Percentiles rank a stretch among this genome's conserved stretches.
Conservation (phyloP, 805 yeast genomes). For the Metahyphopichia silvanorum region DNA sequence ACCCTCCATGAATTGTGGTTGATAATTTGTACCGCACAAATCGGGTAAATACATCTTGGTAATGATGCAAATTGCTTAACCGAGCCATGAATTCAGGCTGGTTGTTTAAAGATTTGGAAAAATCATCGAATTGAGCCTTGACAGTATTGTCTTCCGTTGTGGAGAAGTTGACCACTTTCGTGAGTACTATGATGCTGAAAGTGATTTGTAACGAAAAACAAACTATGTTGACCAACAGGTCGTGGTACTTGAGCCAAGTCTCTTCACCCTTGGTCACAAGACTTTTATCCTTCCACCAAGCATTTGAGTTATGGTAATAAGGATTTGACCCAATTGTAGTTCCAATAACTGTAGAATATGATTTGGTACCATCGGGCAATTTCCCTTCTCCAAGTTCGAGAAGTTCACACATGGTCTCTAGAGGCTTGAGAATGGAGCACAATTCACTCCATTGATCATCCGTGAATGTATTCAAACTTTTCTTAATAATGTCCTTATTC, state of each 20-base stretch:
- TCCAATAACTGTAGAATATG: constrained; percentile 8
- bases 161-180: constrained; percentile 8
- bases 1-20: too few species aligned
- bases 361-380: constrained; percentile 1
- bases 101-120: constrained; percentile 5
- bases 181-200: constrained; percentile 15
- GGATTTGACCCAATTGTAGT: constrained; percentile 2
- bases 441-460: too few species aligned
- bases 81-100: too few species aligned
- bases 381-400: constrained; percentile 30
- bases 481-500: too few species aligned
- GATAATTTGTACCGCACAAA: too few species aligned
- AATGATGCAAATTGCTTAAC: too few species aligned
- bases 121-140: constrained; percentile 1
- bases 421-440: too few species aligned
- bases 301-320: constrained; percentile 1
- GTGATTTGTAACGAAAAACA: constrained; percentile 13
- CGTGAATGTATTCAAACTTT: too few species aligned
- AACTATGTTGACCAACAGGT: constrained; percentile 11
- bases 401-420: too few species aligned
- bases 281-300: constrained; percentile 12
- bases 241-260: constrained; percentile 17
- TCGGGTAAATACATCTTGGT: too few species aligned
- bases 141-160: constrained; percentile 3
- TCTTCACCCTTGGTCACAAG: constrained; percentile 8